Base-by-base conservation (phyloP, 345 rosid genomes). In the Trapa bicornis region DNA sequence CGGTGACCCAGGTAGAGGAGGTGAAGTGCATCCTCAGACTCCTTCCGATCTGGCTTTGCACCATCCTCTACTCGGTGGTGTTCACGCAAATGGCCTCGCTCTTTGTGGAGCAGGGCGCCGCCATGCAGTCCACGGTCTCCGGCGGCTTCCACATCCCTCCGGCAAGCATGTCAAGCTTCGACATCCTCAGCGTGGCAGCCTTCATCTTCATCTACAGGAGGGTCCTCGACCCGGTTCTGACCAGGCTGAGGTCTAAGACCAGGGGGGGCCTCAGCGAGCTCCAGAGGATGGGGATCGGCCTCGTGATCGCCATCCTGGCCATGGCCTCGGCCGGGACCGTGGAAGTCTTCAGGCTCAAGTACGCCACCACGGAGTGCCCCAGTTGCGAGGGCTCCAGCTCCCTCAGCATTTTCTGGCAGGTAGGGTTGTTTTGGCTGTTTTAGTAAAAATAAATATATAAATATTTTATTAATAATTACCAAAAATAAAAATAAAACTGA, bases 71-170 rank as follows among this genome's bases (percentile, higher is more conserved):
- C 84, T 94, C 99, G 0, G 97, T 94, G 0, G 97, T 87, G 69
- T 94, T 94, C 78, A 94, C 99, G 3, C 99, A 95, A 72, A 95
- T 95, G 99, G 99, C 99, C 15, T 95, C 99, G 41, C 83, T 95
- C 13, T 95, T 95, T 47, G 99, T 95, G 22, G 99, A 88, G 78
- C 99, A 95, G 86, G 99, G 99, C 7, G 98, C 96, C 53, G 98
- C 96, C 9, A 95, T 95, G 99, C 92, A 84, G 71, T 91, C 98
- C 17, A 75, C 74, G 0, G 57, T 95, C 67, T 79, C 88, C 3
- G 74, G 29, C 29, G 29, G 81, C 68, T 95, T 95, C 84, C 81
- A 73, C 68, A 80, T 95, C 71, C 99, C 99, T 2, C 85, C 99
- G 0, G 97, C 99, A 32, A 84, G 97, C 84, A 95, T 95, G 99